These are phyloP conservation scores for Phytophthora fragariaefolia DNA, from an alignment of 352 stramenopile genomes.

Conservation along the genomic window DNA sequence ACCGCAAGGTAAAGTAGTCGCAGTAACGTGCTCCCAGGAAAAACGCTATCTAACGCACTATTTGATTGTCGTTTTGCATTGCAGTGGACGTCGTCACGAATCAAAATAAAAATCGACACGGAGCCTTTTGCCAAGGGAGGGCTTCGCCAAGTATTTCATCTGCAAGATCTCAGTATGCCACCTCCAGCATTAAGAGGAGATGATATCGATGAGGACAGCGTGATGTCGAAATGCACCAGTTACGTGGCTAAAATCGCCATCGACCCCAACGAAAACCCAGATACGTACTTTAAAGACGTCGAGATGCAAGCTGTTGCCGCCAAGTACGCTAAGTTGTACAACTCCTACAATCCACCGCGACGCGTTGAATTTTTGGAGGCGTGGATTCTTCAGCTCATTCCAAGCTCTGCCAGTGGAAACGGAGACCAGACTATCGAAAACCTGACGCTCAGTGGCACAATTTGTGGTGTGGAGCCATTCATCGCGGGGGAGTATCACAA, in stretches of 20 bases:
- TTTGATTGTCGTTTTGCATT: neutral
- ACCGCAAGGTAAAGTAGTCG: constrained; percentile 48
- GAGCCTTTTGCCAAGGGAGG: constrained; percentile 68
- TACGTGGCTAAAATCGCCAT: constrained; percentile 88
- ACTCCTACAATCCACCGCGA: constrained; percentile 80
- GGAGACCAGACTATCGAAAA: constrained; percentile 43
- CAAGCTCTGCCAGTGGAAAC: constrained; percentile 25
- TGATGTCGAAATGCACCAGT: constrained; percentile 40
- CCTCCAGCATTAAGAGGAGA: constrained; percentile 19
- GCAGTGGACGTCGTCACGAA: constrained; percentile 71
- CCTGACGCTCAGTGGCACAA: constrained; percentile 66
- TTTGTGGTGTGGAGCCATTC: constrained; percentile 81
- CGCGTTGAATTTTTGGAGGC: constrained; percentile 81
- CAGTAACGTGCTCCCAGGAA: too few species aligned
- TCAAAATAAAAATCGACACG: constrained; percentile 79
- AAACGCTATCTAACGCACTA: too few species aligned
- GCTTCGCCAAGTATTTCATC: constrained; percentile 71
- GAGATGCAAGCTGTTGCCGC: constrained; percentile 86
- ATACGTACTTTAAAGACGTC: constrained; percentile 88
- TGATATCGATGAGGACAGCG: constrained; percentile 28
- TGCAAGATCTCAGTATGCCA: constrained; percentile 67
- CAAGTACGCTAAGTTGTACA: constrained; percentile 84
- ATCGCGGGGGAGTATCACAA: constrained; percentile 86
- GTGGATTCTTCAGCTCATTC: constrained; percentile 78
- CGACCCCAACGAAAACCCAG: constrained; percentile 76